Evolutionary conservation across 257 asterid species (phyloP), one percentile per base, ranked within the genome.

Genomic region (Cynanchum wilfordii): DNA sequence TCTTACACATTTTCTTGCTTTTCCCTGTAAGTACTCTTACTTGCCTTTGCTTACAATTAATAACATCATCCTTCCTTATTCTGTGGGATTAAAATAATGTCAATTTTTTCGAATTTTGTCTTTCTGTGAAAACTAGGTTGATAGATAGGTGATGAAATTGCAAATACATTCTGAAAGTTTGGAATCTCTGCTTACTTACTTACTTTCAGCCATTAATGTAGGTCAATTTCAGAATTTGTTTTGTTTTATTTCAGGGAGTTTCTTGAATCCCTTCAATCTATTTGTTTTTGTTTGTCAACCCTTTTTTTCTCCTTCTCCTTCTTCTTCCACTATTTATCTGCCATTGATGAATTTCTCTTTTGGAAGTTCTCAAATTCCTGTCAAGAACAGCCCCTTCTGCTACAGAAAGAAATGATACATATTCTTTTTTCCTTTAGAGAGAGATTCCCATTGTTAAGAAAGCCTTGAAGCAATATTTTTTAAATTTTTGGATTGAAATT

Each of bases 41-140:
- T 81, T 89, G 84, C 68, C 97, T 94, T 89, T 82, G 95, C 97
- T 91, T 94, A n/a, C 96, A 91, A 84, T 84, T 82, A 76, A 85
- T 60, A 81, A 79, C 79, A 82, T 68, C 73, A 8, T 83, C 68
- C 47, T 42, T 78, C 81, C 76, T 73, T 87, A 73, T 71, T 66
- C 75, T 70, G 38, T 68, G 78, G 73, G 66, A 68, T 77, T 66
- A 63, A n/a, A 64, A 33, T 13, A 47, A 24, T 60, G 38, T 3
- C 0, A 44, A 68, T 12, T 44, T 73, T 67, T 72, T 51, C 2
- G 45, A 40, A 45, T 38, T n/a, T 38, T 57, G 44, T 75, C 52
- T 50, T 64, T 69, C 65, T 60, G 47, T 11, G 75, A 22, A 42
- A 76, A 49, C 19, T 68, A 55, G n/a, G 13, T 19, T 56, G 13